These are phyloP conservation scores for Heliamphora pulchella DNA, from an alignment of 179 eudicot genomes.

Conservation along the genomic window DNA sequence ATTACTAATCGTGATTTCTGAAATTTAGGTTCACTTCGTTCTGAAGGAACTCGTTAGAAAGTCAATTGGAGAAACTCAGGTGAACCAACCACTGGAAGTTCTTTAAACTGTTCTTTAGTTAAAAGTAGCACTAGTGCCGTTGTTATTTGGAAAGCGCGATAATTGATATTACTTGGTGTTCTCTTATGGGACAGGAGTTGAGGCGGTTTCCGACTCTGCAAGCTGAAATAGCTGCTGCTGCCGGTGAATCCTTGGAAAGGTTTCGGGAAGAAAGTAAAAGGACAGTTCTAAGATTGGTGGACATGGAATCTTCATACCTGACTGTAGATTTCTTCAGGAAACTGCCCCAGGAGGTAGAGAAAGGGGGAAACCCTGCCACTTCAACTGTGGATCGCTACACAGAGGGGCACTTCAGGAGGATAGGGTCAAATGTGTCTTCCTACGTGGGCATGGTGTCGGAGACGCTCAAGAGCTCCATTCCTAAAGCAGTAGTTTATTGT, in stretches of 20 bases:
- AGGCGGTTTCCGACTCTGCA: constrained; percentile 84
- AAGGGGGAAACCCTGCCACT: constrained; percentile 34
- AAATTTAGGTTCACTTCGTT: constrained; percentile 71
- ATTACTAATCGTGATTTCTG: constrained; percentile 12
- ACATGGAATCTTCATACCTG: constrained; percentile 79
- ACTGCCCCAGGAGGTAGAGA: constrained; percentile 87
- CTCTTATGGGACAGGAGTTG: constrained; percentile 48
- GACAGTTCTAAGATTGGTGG: constrained; percentile 71
- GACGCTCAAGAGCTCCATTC: constrained; percentile 60
- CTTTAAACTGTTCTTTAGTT: not conserved
- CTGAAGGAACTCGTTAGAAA: constrained; percentile 92
- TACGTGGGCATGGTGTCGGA: constrained; percentile 74
- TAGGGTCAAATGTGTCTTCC: constrained; percentile 74
- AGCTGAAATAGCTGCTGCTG: constrained; percentile 70
- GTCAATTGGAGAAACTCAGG: constrained; percentile 80
- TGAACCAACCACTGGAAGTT: constrained; percentile 23
- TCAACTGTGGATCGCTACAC: constrained; percentile 49
- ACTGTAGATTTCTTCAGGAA: constrained; percentile 86
- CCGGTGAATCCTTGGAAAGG: constrained; percentile 64
- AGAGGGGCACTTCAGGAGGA: constrained; percentile 82
- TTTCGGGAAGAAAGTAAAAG: constrained; percentile 86
- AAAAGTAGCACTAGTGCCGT: not conserved
- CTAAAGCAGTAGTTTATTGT: constrained; percentile 89
- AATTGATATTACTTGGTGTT: not conserved
- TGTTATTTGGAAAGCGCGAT: not conserved